Percentiles rank a stretch among this genome's conserved stretches.
Evolutionary conservation across 2,329 filamentous ascomycete species (phyloP).

Genomic region (Ophioceras dolichostomum): DNA sequence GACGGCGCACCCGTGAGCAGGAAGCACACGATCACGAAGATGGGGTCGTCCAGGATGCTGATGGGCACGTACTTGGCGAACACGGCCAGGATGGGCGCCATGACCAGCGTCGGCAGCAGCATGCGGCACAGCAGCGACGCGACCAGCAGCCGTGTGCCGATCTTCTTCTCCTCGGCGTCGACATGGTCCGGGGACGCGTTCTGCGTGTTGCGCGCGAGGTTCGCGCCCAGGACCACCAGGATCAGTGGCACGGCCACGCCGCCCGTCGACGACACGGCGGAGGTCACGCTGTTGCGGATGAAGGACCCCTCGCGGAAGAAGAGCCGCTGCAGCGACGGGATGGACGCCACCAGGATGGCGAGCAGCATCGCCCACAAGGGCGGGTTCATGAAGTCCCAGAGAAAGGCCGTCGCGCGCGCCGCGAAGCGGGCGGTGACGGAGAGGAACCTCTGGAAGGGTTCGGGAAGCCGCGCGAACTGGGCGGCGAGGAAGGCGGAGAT

Average conservation of each 20-base stretch:
- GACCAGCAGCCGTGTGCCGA: constrained; percentile 66
- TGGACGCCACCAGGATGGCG: constrained; percentile 81
- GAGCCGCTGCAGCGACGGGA: constrained; percentile 66
- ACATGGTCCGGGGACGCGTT: constrained; percentile 50
- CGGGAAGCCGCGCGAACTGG: constrained; percentile 25
- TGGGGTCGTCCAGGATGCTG: constrained; percentile 92
- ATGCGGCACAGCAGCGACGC: constrained; percentile 82
- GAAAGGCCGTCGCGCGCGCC: constrained; percentile 43
- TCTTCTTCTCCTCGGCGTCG: constrained; percentile 57
- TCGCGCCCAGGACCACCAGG: constrained; percentile 87
- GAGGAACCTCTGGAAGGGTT: constrained; percentile 23
- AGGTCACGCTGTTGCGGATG: constrained; percentile 83
- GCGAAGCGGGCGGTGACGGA: constrained; percentile 18
- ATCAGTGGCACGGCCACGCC: constrained; percentile 92
- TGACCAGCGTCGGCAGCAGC: constrained; percentile 81
- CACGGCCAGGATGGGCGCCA: constrained; percentile 80
- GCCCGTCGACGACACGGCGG: constrained; percentile 72
- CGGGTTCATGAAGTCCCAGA: constrained; percentile 96
- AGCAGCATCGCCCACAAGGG: constrained; percentile 94
- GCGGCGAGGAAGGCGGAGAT: constrained; percentile 9
- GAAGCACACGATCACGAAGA: constrained; percentile 97
- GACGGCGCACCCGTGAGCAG: constrained; percentile 87
- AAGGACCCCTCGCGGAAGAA: constrained; percentile 90
- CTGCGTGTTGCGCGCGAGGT: constrained; percentile 83
- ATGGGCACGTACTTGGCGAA: constrained; percentile 84